Percentiles rank a stretch among this genome's conserved stretches.
Conservation (phyloP, 116 monocot species). For the Iris pallida region DNA sequence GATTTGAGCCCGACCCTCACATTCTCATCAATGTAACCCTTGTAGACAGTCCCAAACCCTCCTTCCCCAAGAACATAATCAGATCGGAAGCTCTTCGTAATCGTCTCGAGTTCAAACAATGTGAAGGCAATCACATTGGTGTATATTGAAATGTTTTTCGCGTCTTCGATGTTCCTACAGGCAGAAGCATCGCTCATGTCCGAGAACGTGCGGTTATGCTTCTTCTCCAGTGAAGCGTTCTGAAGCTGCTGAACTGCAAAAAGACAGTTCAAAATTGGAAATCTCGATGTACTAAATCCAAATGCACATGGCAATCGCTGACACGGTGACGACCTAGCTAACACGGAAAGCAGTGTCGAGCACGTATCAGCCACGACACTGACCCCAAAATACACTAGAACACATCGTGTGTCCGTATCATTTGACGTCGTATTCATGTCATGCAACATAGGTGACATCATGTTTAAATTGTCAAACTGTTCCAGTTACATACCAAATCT, state of each 20-base stretch:
- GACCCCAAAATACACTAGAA: too few relatives aligned
- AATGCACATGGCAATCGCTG: too few relatives aligned
- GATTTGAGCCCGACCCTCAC: slow-evolving; percentile 56
- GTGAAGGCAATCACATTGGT: slow-evolving; percentile 85
- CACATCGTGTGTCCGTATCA: too few relatives aligned
- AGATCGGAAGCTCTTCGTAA: slow-evolving; percentile 51
- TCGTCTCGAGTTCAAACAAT: slow-evolving; percentile 76
- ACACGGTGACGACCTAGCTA: too few relatives aligned
- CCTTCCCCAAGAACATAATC: slow-evolving; percentile 64
- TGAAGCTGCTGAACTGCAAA: slow-evolving; percentile 77
- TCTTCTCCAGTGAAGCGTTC: slow-evolving; percentile 44
- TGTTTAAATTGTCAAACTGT: too few relatives aligned
- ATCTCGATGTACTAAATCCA: too few relatives aligned
- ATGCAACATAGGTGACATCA: too few relatives aligned
- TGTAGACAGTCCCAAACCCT: slow-evolving; percentile 57
- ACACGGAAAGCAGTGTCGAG: too few relatives aligned
- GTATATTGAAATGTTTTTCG: slow-evolving; percentile 75
- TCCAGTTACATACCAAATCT: too few relatives aligned
- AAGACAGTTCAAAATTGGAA: too few relatives aligned
- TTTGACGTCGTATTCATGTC: too few relatives aligned
- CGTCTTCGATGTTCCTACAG: slow-evolving; percentile 56
- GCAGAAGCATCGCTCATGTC: slow-evolving; percentile 57
- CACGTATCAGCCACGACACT: too few relatives aligned
- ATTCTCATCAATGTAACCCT: slow-evolving; percentile 64
- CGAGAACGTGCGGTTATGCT: slow-evolving; percentile 54